Conservation (phyloP, 768 basidiomycete genomes). For the Lentinula sp. region DNA sequence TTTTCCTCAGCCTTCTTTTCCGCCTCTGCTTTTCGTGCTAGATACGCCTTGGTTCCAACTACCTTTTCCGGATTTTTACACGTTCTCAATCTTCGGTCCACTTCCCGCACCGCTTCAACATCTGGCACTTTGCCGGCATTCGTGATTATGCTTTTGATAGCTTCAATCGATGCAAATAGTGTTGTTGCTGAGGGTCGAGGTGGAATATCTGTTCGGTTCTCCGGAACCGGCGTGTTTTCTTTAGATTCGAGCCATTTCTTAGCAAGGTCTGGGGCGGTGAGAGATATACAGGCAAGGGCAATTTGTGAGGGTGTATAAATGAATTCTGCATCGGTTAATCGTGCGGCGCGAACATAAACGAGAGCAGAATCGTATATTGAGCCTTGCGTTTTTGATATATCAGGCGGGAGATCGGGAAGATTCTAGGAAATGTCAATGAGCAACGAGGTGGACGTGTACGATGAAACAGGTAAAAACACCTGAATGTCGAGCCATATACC, state of each 20-base stretch:
- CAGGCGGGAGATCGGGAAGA: slow-evolving; percentile 43
- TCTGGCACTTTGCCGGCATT: slow-evolving; percentile 58
- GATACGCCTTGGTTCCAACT: slow-evolving; percentile 79
- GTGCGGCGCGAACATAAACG: slow-evolving; percentile 65
- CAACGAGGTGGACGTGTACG: background rate
- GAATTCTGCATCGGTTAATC: slow-evolving; percentile 88
- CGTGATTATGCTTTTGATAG: slow-evolving; percentile 52
- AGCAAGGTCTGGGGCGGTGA: slow-evolving; percentile 56
- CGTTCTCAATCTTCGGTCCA: slow-evolving; percentile 78
- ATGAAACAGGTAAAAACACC: slow-evolving; percentile 29
- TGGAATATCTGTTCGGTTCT: slow-evolving; percentile 13
- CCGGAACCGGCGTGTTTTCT: slow-evolving; percentile 17
- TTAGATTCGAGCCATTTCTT: slow-evolving; percentile 55
- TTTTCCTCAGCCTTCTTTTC: slow-evolving; percentile 68
- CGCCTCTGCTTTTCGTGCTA: slow-evolving; percentile 64
- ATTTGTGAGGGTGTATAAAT: slow-evolving; percentile 93
- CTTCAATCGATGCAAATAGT: slow-evolving; percentile 35
- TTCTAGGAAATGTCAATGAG: slow-evolving; percentile 32
- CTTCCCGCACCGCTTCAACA: slow-evolving; percentile 79
- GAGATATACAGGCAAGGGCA: slow-evolving; percentile 71
- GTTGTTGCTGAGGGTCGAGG: slow-evolving; percentile 17
- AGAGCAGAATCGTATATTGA: slow-evolving; percentile 62
- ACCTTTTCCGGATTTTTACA: slow-evolving; percentile 98
- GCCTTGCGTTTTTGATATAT: slow-evolving; percentile 32
- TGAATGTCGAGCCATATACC: slow-evolving; percentile 87